These are phyloP conservation scores for Leccinum pachyderme DNA, from an alignment of 1,284 basidiomycete genomes.

Conservation along the genomic window DNA sequence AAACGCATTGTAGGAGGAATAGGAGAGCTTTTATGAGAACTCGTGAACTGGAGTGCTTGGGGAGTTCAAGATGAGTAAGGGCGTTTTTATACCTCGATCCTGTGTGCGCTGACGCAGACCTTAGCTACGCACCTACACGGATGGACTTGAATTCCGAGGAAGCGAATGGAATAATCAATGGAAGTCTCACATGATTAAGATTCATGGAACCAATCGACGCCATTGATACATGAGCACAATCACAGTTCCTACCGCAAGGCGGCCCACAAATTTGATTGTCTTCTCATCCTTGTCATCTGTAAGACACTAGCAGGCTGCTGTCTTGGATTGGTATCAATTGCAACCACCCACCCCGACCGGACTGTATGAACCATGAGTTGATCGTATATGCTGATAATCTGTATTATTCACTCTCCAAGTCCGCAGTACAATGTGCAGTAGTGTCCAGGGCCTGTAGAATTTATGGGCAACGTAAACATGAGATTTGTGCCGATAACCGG, in stretches of 20 bases:
- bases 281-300: constrained; percentile 2
- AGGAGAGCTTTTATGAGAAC: constrained; percentile 1
- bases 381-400: background rate
- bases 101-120: background rate
- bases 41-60: constrained; percentile 13
- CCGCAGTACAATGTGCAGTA: background rate
- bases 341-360: background rate
- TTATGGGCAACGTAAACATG: background rate
- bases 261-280: background rate
- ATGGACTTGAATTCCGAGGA: constrained; percentile 3
- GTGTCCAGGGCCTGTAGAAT: background rate
- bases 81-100: constrained; percentile 14
- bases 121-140: background rate
- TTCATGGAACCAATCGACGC: background rate
- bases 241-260: background rate
- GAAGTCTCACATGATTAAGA: background rate
- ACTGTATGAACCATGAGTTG: background rate
- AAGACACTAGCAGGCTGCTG: background rate
- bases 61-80: background rate
- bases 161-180: background rate
- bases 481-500: background rate
- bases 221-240: background rate
- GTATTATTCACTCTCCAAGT: background rate
- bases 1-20: constrained; percentile 13
- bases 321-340: background rate